Conservation (phyloP, 169 alveolate species). For the Plasmodium coatneyi region DNA sequence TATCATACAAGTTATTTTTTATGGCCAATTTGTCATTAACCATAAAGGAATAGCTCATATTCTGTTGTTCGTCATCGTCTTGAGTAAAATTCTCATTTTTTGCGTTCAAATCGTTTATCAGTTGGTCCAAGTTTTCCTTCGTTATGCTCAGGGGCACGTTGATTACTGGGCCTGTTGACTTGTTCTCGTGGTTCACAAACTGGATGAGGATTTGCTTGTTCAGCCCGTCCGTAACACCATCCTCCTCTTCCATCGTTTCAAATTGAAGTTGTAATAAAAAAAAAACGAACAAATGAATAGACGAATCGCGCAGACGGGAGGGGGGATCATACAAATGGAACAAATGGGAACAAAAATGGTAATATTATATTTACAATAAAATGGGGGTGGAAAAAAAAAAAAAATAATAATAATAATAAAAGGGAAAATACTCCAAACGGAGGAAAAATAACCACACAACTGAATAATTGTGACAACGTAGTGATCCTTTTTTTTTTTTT, state of each 20-base stretch:
- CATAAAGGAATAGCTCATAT: conserved; percentile 80
- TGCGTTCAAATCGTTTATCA: conserved; percentile 76
- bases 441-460: background rate
- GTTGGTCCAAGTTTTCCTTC: conserved; percentile 81
- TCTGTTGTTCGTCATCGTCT: conserved; percentile 79
- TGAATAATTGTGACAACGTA: background rate
- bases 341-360: background rate
- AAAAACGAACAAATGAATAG: background rate
- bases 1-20: conserved; percentile 78
- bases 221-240: background rate
- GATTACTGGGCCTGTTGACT: conserved; percentile 65
- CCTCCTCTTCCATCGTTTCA: conserved; percentile 13
- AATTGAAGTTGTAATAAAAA: background rate
- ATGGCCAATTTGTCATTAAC: conserved; percentile 81
- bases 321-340: background rate
- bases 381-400: background rate
- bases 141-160: conserved; percentile 78
- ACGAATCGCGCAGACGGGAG: background rate
- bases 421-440: background rate
- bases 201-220: conserved; percentile 59
- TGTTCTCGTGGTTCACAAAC: conserved; percentile 72
- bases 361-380: background rate
- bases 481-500: background rate
- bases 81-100: conserved; percentile 48
- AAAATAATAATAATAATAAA: background rate